Percentiles rank a stretch among this genome's conserved stretches.
phyloP scores from a whole-genome alignment of 2,329 filamentous ascomycete genomes.

The Nectriaceae sp. region DNA sequence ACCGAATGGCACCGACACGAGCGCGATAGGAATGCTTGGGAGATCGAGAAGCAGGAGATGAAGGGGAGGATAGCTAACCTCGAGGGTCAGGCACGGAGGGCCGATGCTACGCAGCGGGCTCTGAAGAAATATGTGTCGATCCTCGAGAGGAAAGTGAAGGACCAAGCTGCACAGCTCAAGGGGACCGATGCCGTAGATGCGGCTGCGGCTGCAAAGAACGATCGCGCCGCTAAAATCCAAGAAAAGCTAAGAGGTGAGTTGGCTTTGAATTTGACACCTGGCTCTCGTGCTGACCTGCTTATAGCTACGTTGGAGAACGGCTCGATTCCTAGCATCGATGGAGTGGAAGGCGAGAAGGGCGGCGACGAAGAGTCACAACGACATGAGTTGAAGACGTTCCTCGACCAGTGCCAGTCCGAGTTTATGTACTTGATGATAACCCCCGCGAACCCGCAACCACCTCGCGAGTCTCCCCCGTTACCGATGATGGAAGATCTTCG shows the following conservation, averaged over 20 bases:
- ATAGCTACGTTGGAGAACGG: conserved; percentile 41
- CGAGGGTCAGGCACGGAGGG: conserved; percentile 84
- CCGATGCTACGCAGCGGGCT: conserved; percentile 85
- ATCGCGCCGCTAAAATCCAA: conserved; percentile 54
- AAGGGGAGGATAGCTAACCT: conserved; percentile 93
- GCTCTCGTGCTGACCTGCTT: conserved; percentile 12
- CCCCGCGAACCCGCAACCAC: conserved; percentile 65
- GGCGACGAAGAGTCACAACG: conserved; percentile 53
- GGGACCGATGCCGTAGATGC: conserved; percentile 40
- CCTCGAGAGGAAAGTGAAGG: conserved; percentile 84
- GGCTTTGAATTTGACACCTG: conserved; percentile 12
- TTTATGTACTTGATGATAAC: conserved; percentile 70
- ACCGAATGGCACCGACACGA: conserved; percentile 99
- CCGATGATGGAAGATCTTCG: conserved; percentile 61
- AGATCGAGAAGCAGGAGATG: conserved; percentile 99
- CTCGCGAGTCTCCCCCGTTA: conserved; percentile 62
- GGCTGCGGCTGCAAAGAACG: conserved; percentile 49
- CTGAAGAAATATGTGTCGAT: conserved; percentile 88
- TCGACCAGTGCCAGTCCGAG: conserved; percentile 66
- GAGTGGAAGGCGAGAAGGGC: conserved; percentile 46
- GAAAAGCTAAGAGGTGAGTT: conserved; percentile 56
- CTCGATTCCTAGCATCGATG: conserved; percentile 46
- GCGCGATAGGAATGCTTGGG: conserved; percentile 96
- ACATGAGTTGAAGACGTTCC: conserved; percentile 59
- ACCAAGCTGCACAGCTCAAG: conserved; percentile 74